phyloP scores from a whole-genome alignment of 2,329 filamentous ascomycete genomes.

The Acephala macrosclerotiorum region DNA sequence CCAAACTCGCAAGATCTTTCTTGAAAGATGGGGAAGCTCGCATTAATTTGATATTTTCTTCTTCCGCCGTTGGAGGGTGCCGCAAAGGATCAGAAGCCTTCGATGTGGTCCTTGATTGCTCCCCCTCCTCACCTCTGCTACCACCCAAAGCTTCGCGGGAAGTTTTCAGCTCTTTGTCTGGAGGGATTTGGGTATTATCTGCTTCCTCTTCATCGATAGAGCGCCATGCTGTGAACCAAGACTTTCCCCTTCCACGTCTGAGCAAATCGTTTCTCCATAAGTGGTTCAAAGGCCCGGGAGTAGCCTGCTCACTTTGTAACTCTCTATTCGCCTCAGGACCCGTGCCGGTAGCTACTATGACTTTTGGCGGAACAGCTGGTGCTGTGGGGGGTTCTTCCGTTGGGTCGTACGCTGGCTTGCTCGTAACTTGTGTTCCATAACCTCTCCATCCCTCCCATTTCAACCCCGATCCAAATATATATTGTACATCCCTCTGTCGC shows the following conservation, averaged over 20 bases:
- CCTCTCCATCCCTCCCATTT: not conserved
- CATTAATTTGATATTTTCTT: not conserved
- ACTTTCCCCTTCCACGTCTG: not conserved
- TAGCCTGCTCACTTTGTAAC: not conserved
- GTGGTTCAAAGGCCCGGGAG: not conserved
- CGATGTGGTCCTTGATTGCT: not conserved
- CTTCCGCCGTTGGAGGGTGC: not conserved
- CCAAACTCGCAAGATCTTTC: conserved; percentile 5
- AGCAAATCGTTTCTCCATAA: not conserved
- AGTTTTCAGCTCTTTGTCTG: not conserved
- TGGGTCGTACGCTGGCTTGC: conserved; percentile 6
- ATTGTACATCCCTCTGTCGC: conserved; percentile 3
- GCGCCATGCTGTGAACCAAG: conserved; percentile 4
- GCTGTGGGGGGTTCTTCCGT: not conserved
- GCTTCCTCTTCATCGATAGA: conserved; percentile 2
- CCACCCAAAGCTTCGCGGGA: not conserved
- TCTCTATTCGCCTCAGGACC: not conserved
- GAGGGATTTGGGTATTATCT: not conserved
- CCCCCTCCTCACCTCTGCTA: not conserved
- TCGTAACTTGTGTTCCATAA: conserved; percentile 20
- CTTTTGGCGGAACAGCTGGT: not conserved
- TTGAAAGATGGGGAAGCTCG: not conserved
- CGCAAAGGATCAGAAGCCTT: not conserved
- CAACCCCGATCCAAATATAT: not conserved
- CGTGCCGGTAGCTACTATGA: not conserved